Conservation (phyloP, 345 rosid genomes). For the Durio zibethinus region DNA sequence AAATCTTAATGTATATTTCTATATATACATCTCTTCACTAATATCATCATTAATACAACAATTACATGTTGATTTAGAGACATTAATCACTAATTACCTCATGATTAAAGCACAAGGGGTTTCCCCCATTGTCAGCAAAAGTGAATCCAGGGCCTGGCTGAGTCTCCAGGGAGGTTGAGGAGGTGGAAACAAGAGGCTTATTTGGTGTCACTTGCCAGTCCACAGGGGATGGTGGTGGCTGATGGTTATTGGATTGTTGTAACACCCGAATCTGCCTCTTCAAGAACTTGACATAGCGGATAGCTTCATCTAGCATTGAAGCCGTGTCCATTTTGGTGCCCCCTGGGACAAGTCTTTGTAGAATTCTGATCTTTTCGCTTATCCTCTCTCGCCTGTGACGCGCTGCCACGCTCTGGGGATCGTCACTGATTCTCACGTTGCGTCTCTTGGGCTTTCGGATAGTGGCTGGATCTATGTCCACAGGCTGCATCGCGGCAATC, state of each 20-base stretch:
- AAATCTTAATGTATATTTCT: not conserved
- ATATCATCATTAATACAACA: not conserved
- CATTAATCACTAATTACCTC: constrained; percentile 37
- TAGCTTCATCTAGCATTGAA: constrained; percentile 93
- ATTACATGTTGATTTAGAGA: not conserved
- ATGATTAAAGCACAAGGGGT: constrained; percentile 29
- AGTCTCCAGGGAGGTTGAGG: constrained; percentile 21
- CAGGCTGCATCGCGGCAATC: constrained; percentile 93
- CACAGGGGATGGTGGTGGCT: constrained; percentile 6
- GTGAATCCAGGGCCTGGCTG: constrained; percentile 22
- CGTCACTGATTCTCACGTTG: constrained; percentile 84
- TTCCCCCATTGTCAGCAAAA: not conserved
- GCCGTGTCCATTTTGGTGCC: constrained; percentile 97
- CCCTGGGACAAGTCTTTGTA: constrained; percentile 91
- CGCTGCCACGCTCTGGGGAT: constrained; percentile 97
- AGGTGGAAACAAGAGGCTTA: constrained; percentile 20
- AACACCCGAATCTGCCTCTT: constrained; percentile 76
- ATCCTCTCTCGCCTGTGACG: constrained; percentile 88
- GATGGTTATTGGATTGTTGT: constrained; percentile 41
- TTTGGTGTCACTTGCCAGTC: constrained; percentile 24
- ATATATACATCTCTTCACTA: not conserved
- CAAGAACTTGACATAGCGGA: constrained; percentile 90
- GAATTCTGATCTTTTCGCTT: constrained; percentile 86
- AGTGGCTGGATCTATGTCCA: constrained; percentile 83
- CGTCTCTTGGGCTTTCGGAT: constrained; percentile 76